phyloP scores from a whole-genome alignment of 768 basidiomycete genomes.

The Termitomyces sp. region DNA sequence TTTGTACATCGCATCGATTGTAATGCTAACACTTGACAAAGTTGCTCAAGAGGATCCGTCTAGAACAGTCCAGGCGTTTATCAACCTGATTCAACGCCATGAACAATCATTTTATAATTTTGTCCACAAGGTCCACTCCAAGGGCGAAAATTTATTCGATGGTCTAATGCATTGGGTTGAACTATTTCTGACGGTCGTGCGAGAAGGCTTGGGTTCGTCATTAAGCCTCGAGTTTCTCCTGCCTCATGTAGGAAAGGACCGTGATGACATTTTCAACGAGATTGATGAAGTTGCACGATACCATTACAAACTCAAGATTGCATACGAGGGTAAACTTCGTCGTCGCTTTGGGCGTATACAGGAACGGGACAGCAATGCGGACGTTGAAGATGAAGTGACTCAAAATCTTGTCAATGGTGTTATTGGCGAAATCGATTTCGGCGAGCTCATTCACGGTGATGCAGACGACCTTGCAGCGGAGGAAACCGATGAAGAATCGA shows the following conservation, averaged over 20 bases:
- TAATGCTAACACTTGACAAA: slow-evolving; percentile 26
- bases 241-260: slow-evolving; percentile 77
- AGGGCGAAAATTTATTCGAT: slow-evolving; percentile 92
- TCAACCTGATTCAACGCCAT: slow-evolving; percentile 90
- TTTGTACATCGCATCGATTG: neutral
- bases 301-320: slow-evolving; percentile 92
- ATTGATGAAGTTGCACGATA: slow-evolving; percentile 88
- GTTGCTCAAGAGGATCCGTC: slow-evolving; percentile 84
- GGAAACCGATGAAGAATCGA: slow-evolving; percentile 49
- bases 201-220: slow-evolving; percentile 78
- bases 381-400: slow-evolving; percentile 82
- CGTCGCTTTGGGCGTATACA: slow-evolving; percentile 72
- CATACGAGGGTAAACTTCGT: slow-evolving; percentile 91
- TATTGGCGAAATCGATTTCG: slow-evolving; percentile 78
- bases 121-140: slow-evolving; percentile 97
- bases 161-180: slow-evolving; percentile 97
- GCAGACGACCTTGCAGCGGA: slow-evolving; percentile 81
- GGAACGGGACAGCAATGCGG: slow-evolving; percentile 43
- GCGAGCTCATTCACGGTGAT: slow-evolving; percentile 75
- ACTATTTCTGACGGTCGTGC: slow-evolving; percentile 85
- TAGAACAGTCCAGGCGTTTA: slow-evolving; percentile 87
- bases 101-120: slow-evolving; percentile 96
- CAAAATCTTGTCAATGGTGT: slow-evolving; percentile 78
- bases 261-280: slow-evolving; percentile 76
- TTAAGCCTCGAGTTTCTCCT: slow-evolving; percentile 88